Evolutionary conservation across 768 basidiomycete genomes (phyloP), one percentile per base, ranked within the genome.

Genomic region (Pulveroboletus sp.): DNA sequence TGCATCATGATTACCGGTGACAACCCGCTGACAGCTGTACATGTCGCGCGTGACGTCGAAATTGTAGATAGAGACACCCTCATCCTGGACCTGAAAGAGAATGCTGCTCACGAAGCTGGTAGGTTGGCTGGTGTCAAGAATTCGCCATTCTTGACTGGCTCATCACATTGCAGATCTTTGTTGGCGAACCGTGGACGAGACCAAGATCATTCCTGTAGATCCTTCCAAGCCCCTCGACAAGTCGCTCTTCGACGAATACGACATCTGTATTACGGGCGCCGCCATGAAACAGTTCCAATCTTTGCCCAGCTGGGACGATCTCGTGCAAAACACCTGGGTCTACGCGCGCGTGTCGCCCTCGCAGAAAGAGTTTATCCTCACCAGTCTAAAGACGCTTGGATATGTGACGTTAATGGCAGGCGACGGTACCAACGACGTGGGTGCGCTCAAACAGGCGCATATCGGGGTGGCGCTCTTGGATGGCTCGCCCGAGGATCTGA

Each of bases 1-100:
- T 98, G 97, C 65, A 77, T 98, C 49, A 99, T 99, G 97, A 99
- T 99, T 55, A 99, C 97, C 39, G 97, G 97, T 32, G 97, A 99
- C 67, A 98, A 98, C 66, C 97, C 97, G 8, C 72, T 99, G 45
- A 99, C 97, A 0, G 97, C 97, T 8, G 85, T 90, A 1, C 97
- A 98, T 64, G 94, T 99, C 38, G 97, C 97, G 16, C 80, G 80
- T 21, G 93, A 95, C 61, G 97, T 99, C 8, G 95, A 99, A 61
- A 98, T 98, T 52, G 87, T 99, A 17, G 97, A 99, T 61, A 84
- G 94, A 23, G 92, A 97, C 5, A 91, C 85, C 2, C 79, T 98
- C 24, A 97, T 98, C 51, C 75, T 99, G 23, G 97, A 99, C 65
- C 61, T 91, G 45, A 85, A 80, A 59, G 97, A 95, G 62, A 85